phyloP scores from a whole-genome alignment of 2,329 filamentous ascomycete species.

The Mariannaea sp. region DNA sequence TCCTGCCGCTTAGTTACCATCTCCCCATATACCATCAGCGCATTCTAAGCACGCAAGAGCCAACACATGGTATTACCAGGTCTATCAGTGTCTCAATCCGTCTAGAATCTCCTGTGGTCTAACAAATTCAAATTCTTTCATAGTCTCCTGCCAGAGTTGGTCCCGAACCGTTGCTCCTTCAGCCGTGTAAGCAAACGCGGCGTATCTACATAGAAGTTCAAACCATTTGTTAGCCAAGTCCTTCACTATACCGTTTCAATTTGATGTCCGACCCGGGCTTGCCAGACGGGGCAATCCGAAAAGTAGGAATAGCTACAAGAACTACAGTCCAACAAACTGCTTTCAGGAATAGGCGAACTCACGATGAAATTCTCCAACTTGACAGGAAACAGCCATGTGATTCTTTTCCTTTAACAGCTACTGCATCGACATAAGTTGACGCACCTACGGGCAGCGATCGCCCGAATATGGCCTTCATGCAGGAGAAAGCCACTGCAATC shows the following conservation, averaged over 20 bases:
- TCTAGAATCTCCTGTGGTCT: not conserved
- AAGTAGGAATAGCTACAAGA: not conserved
- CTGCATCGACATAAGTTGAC: conserved; percentile 18
- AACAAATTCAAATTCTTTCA: conserved; percentile 13
- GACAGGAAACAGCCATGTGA: conserved; percentile 16
- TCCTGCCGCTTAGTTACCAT: too few relatives aligned
- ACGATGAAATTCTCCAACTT: conserved; percentile 17
- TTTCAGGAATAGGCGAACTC: not conserved
- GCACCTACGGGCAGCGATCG: conserved; percentile 9
- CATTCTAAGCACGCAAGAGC: too few relatives aligned
- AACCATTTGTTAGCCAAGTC: not conserved
- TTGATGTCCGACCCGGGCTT: not conserved
- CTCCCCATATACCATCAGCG: too few relatives aligned
- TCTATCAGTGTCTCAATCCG: not conserved
- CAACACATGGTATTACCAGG: too few relatives aligned
- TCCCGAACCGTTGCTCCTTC: not conserved
- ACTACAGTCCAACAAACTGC: not conserved
- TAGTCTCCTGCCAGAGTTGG: conserved; percentile 17
- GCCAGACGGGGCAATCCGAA: not conserved
- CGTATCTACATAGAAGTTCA: not conserved
- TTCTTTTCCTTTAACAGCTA: conserved; percentile 13
- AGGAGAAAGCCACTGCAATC: not conserved
- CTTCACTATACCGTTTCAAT: not conserved
- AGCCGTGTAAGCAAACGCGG: conserved; percentile 7
- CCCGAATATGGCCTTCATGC: conserved; percentile 8